Evolutionary conservation across 1,284 basidiomycete species (phyloP), one percentile per base, ranked within the genome.

Genomic region (Tranzscheliella williamsii): DNA sequence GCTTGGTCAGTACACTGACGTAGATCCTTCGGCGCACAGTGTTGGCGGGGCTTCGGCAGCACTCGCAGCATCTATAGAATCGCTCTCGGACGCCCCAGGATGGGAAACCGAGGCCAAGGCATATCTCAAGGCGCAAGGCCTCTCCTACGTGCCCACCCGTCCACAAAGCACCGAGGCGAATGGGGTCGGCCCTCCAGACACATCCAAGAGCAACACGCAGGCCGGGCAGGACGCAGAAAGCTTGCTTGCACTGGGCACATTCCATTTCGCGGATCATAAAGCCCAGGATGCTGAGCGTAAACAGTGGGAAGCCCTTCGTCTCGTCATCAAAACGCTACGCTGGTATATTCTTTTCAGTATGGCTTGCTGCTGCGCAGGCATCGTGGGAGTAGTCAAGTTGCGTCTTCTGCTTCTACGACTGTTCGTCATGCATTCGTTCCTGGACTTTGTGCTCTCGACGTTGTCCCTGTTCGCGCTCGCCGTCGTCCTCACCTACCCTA

Each of bases 351-450:
- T 55, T 12, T 9, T 69, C 9, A 56, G 62, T 40, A 47, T 54
- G 5, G 16, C 51, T 11, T 64, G 62, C 32, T 61, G 61, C 33
- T 44, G 45, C 16, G 62, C 60, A 1, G 65, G 68, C 23, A 46
- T 66, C 3, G 16, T 62, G 7, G 66, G 66, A 29, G 66, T 62
- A 1, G 17, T 68, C 3, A 55, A 57, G 31, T 58, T 62, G 5
- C 45, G 51, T 15, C 40, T 69, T 12, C 23, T 67, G 7, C 51
- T 63, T 3, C 56, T 67, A 16, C 21, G 68, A 11, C 41, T 71
- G 16, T 71, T 71, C 22, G 49, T 71, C 23, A 39, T 69, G 18
- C 58, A 69, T 18, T 71, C 63, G 16, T 71, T 65, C 37, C 51
- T 71, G 22, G 68, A 71, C 29, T 48, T 71, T 17, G 44, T 71